Base-by-base conservation (phyloP, 805 yeast species). In the Kazachstania bromeliacearum region DNA sequence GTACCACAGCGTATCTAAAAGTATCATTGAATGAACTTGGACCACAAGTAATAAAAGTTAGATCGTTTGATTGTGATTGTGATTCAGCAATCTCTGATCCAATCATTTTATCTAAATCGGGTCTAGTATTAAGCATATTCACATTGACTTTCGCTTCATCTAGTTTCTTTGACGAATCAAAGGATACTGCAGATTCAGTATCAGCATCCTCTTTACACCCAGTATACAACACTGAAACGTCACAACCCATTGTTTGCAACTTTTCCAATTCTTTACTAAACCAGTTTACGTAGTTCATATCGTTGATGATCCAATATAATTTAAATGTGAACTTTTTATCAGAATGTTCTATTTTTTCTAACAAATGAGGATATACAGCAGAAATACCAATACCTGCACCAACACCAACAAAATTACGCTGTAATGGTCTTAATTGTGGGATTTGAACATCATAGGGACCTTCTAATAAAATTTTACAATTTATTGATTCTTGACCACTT, bases 291-390 rank as follows among this genome's bases (percentile, higher is more conserved):
- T 77, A 68, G 28, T 60, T 59, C 40, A 65, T 61, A 25, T 75
- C 73, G 37, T 78, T 64, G 7, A 81, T 64, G 7, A 71, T 67
- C 94, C 95, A 85, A 25, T 71, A 58, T 36, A 83, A 64, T 38
- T 71, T 68, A 21, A 67, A 55, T 15, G 43, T 41, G 23, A 40
- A 46, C 30, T 45, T 28, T 4, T 20, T 35, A 32, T 46, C 48
- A 3, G 36, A 26, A 9, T 34, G 19, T 16, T 30, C 38, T 13
- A 28, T 21, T 14, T 47, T 42, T 14, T 48, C 42, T 13, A 51
- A 42, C 2, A 60, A 36, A 43, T 70, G 68, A 22, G 66, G 57
- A 39, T 59, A 67, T n/a, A 67, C 60, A 4, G 76, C 77, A 2
- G 75, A 72, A 13, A 73, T 57, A 46, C 77, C 77, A 42, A 67